These are phyloP conservation scores for Nakazawaea molendinolei DNA, from an alignment of 805 yeast genomes.

Conservation along the genomic window DNA sequence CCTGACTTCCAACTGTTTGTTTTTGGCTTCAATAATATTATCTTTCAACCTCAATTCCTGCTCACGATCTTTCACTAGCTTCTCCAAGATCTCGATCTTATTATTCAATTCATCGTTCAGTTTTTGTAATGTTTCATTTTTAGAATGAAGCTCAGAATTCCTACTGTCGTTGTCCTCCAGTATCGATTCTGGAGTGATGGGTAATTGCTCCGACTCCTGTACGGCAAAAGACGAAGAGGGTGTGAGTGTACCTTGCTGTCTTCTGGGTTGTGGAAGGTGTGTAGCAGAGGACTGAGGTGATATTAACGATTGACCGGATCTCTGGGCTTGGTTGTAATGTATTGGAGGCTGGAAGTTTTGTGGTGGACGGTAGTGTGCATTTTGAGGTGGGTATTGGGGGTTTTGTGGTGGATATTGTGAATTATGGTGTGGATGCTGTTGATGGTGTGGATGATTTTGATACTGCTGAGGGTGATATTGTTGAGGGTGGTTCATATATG, in stretches of 20 bases:
- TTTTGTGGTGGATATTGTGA: neutral
- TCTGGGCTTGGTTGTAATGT: conserved; percentile 4
- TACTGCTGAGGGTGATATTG: conserved; percentile 4
- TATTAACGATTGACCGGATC: conserved; percentile 2
- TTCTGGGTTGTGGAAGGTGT: conserved; percentile 2
- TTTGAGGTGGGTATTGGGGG: too few species aligned
- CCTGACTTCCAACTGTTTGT: conserved; percentile 7
- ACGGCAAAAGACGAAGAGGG: neutral
- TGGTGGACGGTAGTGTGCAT: neutral
- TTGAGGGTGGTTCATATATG: too few species aligned
- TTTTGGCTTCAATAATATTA: conserved; percentile 8
- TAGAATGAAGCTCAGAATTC: neutral
- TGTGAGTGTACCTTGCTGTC: neutral
- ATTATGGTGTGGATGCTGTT: too few species aligned
- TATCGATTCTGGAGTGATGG: conserved; percentile 10
- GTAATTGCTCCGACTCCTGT: neutral
- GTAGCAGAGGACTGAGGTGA: conserved; percentile 4
- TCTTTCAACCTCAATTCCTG: conserved; percentile 10
- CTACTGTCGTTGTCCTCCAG: neutral
- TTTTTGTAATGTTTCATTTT: conserved; percentile 1
- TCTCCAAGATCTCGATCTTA: neutral
- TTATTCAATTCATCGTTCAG: conserved; percentile 1
- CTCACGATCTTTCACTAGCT: conserved; percentile 4
- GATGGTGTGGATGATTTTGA: conserved; percentile 1
- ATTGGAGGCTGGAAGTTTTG: conserved; percentile 8